phyloP scores from a whole-genome alignment of 805 yeast genomes.

The Saturnispora hagleri region DNA sequence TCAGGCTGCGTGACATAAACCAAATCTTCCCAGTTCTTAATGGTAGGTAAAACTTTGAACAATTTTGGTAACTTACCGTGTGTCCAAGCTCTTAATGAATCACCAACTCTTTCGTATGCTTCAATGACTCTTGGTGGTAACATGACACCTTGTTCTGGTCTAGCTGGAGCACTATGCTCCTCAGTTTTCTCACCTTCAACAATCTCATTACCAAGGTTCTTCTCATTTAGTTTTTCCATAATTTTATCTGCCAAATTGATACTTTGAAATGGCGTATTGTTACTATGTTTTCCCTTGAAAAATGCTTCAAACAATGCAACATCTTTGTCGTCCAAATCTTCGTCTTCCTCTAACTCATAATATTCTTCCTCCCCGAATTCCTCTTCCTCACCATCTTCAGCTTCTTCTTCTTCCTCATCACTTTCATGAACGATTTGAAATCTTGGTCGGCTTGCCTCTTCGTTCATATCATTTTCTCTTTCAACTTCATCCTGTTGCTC shows the following conservation, averaged over 20 bases:
- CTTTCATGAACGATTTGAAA: constrained; percentile 24
- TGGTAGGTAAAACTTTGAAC: constrained; percentile 87
- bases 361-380: constrained; percentile 31
- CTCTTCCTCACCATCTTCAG: constrained; percentile 18
- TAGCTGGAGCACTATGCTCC: constrained; percentile 20
- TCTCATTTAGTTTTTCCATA: constrained; percentile 65
- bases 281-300: constrained; percentile 31
- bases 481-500: constrained; percentile 90
- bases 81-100: constrained; percentile 75
- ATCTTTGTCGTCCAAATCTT: constrained; percentile 67
- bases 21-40: constrained; percentile 93
- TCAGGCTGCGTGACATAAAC: constrained; percentile 88
- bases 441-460: constrained; percentile 21
- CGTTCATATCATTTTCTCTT: constrained; percentile 43
- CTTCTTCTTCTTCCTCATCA: constrained; percentile 21
- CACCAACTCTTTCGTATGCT: constrained; percentile 89
- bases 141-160: constrained; percentile 62
- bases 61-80: constrained; percentile 96
- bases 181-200: constrained; percentile 16
- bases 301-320: constrained; percentile 77
- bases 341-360: constrained; percentile 41
- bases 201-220: constrained; percentile 17
- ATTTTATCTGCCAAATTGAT: constrained; percentile 86
- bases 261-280: constrained; percentile 30
- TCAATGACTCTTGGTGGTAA: constrained; percentile 94